Conservation (phyloP, 306 rosid genomes). For the Medicago ruthenica region DNA sequence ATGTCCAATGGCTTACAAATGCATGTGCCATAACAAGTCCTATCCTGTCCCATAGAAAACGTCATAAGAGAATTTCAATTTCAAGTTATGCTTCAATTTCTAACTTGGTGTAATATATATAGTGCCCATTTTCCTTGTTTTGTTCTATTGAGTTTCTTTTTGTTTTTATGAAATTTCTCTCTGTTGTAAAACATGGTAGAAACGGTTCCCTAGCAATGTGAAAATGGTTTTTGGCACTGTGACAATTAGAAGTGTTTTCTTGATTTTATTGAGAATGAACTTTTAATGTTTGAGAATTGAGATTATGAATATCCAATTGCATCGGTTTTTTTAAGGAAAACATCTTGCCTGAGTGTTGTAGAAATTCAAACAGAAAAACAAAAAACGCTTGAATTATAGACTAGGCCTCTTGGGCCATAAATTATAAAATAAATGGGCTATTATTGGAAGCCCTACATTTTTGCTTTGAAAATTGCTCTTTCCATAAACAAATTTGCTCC, state of each 20-base stretch:
- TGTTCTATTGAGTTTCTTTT: not conserved
- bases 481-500: too few species aligned
- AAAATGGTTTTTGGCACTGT: slow-evolving; percentile 32
- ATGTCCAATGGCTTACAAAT: slow-evolving; percentile 94
- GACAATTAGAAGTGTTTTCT: not conserved
- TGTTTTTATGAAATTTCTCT: not conserved
- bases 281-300: not conserved
- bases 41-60: slow-evolving; percentile 71
- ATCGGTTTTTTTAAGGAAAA: too few species aligned
- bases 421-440: too few species aligned
- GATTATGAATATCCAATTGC: not conserved
- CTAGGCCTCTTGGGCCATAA: too few species aligned
- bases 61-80: not conserved
- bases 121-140: not conserved
- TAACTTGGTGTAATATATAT: slow-evolving; percentile 23
- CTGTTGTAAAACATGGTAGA: slow-evolving; percentile 12
- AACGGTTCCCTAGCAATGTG: slow-evolving; percentile 3
- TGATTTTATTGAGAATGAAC: not conserved
- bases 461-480: too few species aligned
- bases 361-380: too few species aligned
- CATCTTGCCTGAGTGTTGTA: too few species aligned
- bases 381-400: too few species aligned
- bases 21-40: slow-evolving; percentile 84
- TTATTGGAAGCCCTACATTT: too few species aligned
- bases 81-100: not conserved